Evolutionary conservation across 805 yeast genomes (phyloP).

Genomic region (Debaryomyces prosopidis): DNA sequence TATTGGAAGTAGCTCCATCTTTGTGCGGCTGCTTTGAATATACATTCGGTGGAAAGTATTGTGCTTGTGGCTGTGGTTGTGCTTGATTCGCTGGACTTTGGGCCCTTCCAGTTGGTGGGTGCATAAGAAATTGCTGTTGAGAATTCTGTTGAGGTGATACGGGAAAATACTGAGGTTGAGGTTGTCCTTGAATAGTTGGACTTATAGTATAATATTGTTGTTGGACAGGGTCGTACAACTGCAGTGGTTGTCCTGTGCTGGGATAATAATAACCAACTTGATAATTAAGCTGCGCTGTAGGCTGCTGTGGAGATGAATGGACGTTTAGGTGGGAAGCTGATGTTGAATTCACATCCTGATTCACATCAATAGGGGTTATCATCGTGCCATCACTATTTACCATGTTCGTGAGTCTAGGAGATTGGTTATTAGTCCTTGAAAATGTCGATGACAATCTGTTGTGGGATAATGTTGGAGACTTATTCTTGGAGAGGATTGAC

Average conservation of each 20-base stretch:
- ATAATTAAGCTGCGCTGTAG: slow-evolving; percentile 4
- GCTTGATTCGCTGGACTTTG: slow-evolving; percentile 6
- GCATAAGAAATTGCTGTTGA: slow-evolving; percentile 17
- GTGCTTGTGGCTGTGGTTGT: slow-evolving; percentile 10
- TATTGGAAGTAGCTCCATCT: background rate
- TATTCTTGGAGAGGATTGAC: slow-evolving; percentile 1
- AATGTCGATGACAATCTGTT: slow-evolving; percentile 35
- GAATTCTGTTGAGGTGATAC: slow-evolving; percentile 30
- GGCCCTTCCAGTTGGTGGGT: slow-evolving; percentile 12
- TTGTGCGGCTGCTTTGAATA: slow-evolving; percentile 4
- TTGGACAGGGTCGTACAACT: slow-evolving; percentile 44
- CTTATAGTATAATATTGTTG: slow-evolving; percentile 43
- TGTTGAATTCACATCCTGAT: slow-evolving; percentile 8
- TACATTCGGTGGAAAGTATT: slow-evolving; percentile 12
- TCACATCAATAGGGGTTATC: slow-evolving; percentile 37
- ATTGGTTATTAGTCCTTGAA: slow-evolving; percentile 28
- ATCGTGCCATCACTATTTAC: slow-evolving; percentile 48
- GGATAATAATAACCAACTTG: slow-evolving; percentile 19
- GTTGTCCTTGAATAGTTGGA: slow-evolving; percentile 32
- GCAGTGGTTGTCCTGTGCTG: slow-evolving; percentile 32
- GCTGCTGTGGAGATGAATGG: slow-evolving; percentile 7
- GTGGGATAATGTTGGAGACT: background rate
- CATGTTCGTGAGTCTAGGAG: slow-evolving; percentile 41
- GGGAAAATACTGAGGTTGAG: slow-evolving; percentile 41
- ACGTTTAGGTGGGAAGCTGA: background rate